These are phyloP conservation scores for Ajuga reptans DNA, from an alignment of 305 asterid species.

Conservation along the genomic window DNA sequence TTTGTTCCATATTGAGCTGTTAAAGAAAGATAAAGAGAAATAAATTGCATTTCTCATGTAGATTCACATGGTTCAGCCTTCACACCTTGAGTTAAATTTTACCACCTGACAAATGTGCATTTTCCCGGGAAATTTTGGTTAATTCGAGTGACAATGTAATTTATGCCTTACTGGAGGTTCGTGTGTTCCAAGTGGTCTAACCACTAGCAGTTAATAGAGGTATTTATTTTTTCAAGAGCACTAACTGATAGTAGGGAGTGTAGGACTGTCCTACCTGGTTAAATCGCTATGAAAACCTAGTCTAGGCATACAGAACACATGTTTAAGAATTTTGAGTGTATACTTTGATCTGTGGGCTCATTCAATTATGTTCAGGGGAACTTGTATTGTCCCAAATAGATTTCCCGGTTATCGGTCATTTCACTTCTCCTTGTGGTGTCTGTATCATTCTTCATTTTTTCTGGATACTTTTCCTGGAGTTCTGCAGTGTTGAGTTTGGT, in stretches of 20 bases:
- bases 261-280: not conserved
- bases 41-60: not conserved
- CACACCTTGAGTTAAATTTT: not conserved
- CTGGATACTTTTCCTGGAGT: not conserved
- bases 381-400: not conserved
- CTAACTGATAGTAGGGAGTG: not conserved
- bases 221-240: not conserved
- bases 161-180: not conserved
- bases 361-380: not conserved
- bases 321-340: not conserved
- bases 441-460: not conserved
- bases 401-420: not conserved
- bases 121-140: not conserved
- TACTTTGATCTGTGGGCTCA: not conserved
- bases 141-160: not conserved
- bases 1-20: not conserved
- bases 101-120: not conserved
- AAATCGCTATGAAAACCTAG: not conserved
- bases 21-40: not conserved
- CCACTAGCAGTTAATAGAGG: not conserved
- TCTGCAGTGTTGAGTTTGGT: not conserved
- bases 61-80: not conserved
- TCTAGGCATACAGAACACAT: not conserved
- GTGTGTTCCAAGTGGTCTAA: not conserved
- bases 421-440: not conserved